Conservation (phyloP, 2,329 filamentous ascomycete genomes). For the Fusarium sp. region DNA sequence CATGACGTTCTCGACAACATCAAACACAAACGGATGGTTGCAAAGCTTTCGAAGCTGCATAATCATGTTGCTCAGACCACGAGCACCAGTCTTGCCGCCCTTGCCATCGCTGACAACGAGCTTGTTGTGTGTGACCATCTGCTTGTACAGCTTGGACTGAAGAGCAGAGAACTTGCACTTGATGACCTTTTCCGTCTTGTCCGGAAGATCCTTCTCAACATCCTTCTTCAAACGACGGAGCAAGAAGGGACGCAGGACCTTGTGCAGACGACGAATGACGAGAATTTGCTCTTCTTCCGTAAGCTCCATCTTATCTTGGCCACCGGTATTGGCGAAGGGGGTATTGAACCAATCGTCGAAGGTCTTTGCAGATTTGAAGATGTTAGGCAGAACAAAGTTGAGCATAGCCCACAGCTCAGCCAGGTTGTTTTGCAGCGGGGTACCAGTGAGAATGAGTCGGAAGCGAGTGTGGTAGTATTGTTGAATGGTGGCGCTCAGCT, state of each 20-base stretch:
- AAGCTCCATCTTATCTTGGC: constrained; percentile 98
- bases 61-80: constrained; percentile 98
- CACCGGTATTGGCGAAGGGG: constrained; percentile 96
- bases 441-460: constrained; percentile 96
- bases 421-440: constrained; percentile 96
- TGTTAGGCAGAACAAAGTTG: constrained; percentile 97
- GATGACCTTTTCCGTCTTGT: constrained; percentile 99
- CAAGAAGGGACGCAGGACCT: constrained; percentile 96
- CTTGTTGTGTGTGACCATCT: constrained; percentile 95
- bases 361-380: constrained; percentile 98
- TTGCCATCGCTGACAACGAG: constrained; percentile 95
- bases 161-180: constrained; percentile 98
- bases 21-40: constrained; percentile 99
- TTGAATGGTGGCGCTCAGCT: constrained; percentile 93
- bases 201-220: constrained; percentile 97
- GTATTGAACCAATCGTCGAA: constrained; percentile 99
- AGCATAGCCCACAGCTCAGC: constrained; percentile 97
- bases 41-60: constrained; percentile 99
- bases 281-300: constrained; percentile 99
- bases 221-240: constrained; percentile 99
- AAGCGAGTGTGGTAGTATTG: constrained; percentile 96
- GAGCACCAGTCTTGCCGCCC: constrained; percentile 92
- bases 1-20: constrained; percentile 98
- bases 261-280: constrained; percentile 97
- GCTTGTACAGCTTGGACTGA: constrained; percentile 94